Percentiles rank a stretch among this genome's conserved stretches.
These are phyloP conservation scores for Geosmithia flava DNA, from an alignment of 2,329 filamentous ascomycete genomes.

Conservation along the genomic window DNA sequence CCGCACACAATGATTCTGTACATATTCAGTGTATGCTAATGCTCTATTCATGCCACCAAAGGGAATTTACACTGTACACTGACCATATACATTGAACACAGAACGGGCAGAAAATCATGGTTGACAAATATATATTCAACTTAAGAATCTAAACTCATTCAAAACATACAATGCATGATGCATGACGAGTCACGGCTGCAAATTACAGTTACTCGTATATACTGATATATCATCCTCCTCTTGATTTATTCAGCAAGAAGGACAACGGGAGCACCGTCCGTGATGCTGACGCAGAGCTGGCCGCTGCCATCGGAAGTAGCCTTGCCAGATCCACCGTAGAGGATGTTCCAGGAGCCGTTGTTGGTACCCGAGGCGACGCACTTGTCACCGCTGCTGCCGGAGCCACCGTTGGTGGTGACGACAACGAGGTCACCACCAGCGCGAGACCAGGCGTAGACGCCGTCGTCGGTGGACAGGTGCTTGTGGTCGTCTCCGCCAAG, in stretches of 20 bases:
- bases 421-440: conserved; percentile 29
- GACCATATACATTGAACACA: no score
- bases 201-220: not conserved
- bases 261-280: conserved; percentile 29
- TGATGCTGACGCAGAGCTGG: conserved; percentile 24
- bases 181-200: not conserved
- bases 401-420: conserved; percentile 29
- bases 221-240: not conserved
- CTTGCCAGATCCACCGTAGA: conserved; percentile 17
- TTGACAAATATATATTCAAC: not conserved
- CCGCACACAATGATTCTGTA: no score
- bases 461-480: conserved; percentile 26
- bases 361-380: conserved; percentile 27
- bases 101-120: no score
- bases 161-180: not conserved
- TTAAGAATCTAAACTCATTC: not conserved
- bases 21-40: no score
- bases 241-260: conserved; percentile 6
- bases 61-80: no score
- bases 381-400: conserved; percentile 20
- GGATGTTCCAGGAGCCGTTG: conserved; percentile 25
- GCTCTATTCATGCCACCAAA: no score
- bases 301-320: conserved; percentile 25
- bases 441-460: conserved; percentile 32
- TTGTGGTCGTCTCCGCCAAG: conserved; percentile 28